A percentile compares a stretch with the other conserved stretches of the same genome.
These are phyloP conservation scores for Hypocrella siamensis DNA, from an alignment of 2,329 filamentous ascomycete species.

Conservation along the genomic window DNA sequence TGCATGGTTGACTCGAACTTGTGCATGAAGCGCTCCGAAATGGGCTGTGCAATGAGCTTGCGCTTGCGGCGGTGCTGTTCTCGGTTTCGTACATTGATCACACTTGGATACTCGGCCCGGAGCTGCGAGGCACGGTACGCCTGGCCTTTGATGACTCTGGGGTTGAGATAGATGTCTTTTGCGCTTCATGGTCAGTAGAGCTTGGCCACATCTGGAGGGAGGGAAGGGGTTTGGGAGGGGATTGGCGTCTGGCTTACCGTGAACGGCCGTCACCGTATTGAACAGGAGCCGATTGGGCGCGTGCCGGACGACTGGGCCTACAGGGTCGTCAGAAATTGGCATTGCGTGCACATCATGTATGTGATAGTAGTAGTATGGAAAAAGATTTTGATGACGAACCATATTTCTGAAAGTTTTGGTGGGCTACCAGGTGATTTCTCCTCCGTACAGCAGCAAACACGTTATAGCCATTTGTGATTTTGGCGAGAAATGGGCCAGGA, in stretches of 20 bases:
- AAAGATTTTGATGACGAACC: no score
- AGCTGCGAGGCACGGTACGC: neutral
- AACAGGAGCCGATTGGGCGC: conserved; percentile 1
- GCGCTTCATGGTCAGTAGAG: neutral
- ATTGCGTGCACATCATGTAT: no score
- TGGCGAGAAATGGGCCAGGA: no score
- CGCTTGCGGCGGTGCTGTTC: neutral
- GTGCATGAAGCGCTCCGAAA: neutral
- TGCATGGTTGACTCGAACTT: neutral
- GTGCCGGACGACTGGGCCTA: conserved; percentile 2
- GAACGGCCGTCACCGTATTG: neutral
- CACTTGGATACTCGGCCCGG: neutral
- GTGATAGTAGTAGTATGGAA: no score
- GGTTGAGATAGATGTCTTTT: neutral
- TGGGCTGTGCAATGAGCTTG: neutral
- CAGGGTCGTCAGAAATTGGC: no score
- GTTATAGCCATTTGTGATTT: no score
- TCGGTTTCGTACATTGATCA: neutral
- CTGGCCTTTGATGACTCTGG: neutral
- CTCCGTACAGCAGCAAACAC: no score
- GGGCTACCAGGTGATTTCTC: no score
- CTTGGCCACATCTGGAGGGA: neutral
- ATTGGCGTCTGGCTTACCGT: no score
- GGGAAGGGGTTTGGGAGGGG: neutral
- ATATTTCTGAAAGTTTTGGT: no score